phyloP scores from a whole-genome alignment of 768 basidiomycete genomes.

The Rossbeevera mucosa region DNA sequence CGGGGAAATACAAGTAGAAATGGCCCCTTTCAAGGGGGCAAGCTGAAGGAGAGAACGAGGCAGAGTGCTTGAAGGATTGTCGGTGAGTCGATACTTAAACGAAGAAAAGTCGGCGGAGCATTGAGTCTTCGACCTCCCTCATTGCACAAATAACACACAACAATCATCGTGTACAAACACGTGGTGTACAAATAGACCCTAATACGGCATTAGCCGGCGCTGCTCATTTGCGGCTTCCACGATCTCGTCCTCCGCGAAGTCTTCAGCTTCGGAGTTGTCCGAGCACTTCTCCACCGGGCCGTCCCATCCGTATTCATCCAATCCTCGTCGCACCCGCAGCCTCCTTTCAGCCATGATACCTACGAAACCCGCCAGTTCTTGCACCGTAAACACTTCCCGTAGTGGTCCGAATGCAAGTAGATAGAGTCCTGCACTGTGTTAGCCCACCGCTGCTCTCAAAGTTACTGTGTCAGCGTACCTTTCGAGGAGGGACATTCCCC shows the following conservation, averaged over 20 bases:
- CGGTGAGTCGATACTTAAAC: conserved; percentile 13
- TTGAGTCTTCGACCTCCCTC: conserved; percentile 38
- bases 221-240: background rate
- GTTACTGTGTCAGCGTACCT: conserved; percentile 38
- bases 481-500: conserved; percentile 72
- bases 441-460: conserved; percentile 5
- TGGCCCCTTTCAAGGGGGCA: conserved; percentile 20
- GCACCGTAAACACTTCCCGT: conserved; percentile 52
- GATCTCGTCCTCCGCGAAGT: conserved; percentile 52
- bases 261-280: conserved; percentile 19
- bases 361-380: conserved; percentile 57
- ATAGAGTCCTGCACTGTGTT: conserved; percentile 55
- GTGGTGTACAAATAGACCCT: conserved; percentile 5
- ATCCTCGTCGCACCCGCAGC: conserved; percentile 53
- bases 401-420: conserved; percentile 72
- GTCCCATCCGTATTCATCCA: conserved; percentile 44
- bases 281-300: conserved; percentile 13
- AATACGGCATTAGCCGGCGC: background rate
- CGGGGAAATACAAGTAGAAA: conserved; percentile 18
- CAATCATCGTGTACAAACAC: conserved; percentile 18
- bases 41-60: conserved; percentile 5
- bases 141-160: conserved; percentile 23
- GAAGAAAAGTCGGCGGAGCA: conserved; percentile 35
- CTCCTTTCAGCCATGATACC: conserved; percentile 78
- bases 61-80: conserved; percentile 11